Base-by-base conservation (phyloP, 352 stramenopile genomes). In the Phytophthora hibernalis region DNA sequence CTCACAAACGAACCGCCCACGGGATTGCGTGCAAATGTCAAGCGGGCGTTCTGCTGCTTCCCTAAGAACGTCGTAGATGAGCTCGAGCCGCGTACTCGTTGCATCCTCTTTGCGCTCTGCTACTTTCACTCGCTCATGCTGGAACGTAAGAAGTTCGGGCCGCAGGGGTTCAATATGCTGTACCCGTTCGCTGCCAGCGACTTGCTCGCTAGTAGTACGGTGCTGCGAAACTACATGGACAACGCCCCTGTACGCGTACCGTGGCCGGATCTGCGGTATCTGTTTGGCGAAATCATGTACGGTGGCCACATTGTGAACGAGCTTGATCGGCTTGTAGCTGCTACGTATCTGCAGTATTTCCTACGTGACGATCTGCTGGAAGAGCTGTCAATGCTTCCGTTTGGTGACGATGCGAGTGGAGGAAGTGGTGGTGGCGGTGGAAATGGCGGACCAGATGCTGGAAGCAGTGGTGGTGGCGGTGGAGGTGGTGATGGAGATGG, bases 61-160 rank as follows among this genome's bases (percentile, higher is more conserved):
- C 61, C 74, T 11, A 87, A 90, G 59, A 65, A 76, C 15, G 68
- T 87, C 10, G 89, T 97, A 20, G 92, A 98, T 38, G 87, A 96
- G 21, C 66, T 96, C 16, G 88, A 96, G 61, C 79, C 85, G 13
- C 74, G 92, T 6, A 97, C 91, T 16, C 85, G 90, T 9, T 88
- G 86, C 18, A 97, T 97, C 45, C 64, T 97, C 11, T 97, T 98
- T 59, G 90, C 82, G 12, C 76, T 98, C 35, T 98, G 92, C 74
- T 95, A 98, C 64, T 98, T 98, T 74, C 92, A 98, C 75, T 89
- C 90, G 15, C 74, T 98, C 33, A 93, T 98, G 86, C 73, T 98
- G 15, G 92, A 98, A 58, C 83, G 92, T 56, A 96, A 96, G 58
- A 97, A 96, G 65, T 98, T 97, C 55, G 92, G 92, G 1, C 63